Percentiles rank a stretch among this genome's conserved stretches.
Evolutionary conservation across 2,329 filamentous ascomycete species (phyloP).

Genomic region (Sporothrix variecibatus): DNA sequence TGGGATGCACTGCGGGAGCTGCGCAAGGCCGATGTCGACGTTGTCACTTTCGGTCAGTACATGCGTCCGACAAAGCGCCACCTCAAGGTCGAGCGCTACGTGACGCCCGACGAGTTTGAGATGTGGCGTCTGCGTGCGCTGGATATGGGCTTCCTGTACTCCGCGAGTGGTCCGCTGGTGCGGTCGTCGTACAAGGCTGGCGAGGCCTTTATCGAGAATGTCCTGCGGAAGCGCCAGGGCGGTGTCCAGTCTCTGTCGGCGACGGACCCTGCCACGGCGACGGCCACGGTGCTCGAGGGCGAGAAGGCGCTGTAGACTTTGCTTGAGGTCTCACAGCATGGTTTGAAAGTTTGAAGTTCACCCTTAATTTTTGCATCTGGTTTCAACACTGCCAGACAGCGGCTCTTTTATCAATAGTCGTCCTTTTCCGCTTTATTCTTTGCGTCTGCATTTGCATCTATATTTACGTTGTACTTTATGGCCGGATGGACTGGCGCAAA

Average conservation of each 20-base stretch:
- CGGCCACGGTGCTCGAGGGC: background rate
- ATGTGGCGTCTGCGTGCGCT: conserved; percentile 86
- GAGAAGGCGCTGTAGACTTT: conserved; percentile 14
- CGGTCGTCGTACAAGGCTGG: conserved; percentile 97
- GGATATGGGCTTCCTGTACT: conserved; percentile 96
- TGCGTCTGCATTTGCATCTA: background rate
- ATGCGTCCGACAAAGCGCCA: conserved; percentile 98
- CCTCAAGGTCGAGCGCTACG: conserved; percentile 94
- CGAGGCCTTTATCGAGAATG: conserved; percentile 98
- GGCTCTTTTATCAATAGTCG: background rate
- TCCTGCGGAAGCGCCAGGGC: conserved; percentile 76
- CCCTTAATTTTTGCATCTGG: background rate
- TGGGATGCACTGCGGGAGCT: conserved; percentile 77
- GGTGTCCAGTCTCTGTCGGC: conserved; percentile 35
- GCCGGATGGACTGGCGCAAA: background rate
- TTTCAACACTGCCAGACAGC: conserved; percentile 14
- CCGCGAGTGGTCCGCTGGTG: conserved; percentile 88
- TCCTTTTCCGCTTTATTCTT: background rate
- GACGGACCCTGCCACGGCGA: background rate
- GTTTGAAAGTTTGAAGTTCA: background rate
- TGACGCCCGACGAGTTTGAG: conserved; percentile 89
- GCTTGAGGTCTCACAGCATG: background rate
- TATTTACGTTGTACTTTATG: background rate
- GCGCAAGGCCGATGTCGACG: conserved; percentile 78
- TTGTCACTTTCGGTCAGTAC: conserved; percentile 99